phyloP scores from a whole-genome alignment of 2,329 filamentous ascomycete genomes.

The Epichloe hybrida region DNA sequence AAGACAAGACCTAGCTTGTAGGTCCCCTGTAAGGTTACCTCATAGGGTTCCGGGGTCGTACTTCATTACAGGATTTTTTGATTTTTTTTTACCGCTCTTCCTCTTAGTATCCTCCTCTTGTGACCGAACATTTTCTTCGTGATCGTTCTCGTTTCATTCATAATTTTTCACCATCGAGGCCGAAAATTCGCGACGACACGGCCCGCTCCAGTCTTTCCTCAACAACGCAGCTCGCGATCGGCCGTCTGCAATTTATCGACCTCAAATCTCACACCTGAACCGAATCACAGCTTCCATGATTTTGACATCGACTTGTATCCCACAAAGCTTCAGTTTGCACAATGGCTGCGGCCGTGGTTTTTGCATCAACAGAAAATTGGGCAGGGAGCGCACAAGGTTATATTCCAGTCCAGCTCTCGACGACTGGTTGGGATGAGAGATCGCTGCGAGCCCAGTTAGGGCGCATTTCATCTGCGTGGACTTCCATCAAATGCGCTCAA shows the following conservation, averaged over 20 bases:
- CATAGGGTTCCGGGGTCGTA: not conserved
- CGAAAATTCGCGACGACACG: not conserved
- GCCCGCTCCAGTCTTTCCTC: not conserved
- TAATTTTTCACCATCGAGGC: not conserved
- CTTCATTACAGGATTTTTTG: not conserved
- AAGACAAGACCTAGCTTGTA: not conserved
- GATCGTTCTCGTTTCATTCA: not conserved
- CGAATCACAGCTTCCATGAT: constrained; percentile 36
- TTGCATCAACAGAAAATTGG: constrained; percentile 29
- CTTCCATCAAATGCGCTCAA: not conserved
- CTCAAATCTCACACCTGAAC: not conserved
- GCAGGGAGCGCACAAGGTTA: constrained; percentile 26
- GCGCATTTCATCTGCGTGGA: constrained; percentile 21
- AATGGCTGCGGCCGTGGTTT: constrained; percentile 41
- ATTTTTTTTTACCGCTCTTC: not conserved
- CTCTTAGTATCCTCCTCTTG: not conserved
- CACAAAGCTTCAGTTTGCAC: constrained; percentile 33
- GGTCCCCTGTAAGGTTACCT: not conserved
- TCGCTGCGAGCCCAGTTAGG: constrained; percentile 21
- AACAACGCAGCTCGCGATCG: constrained; percentile 6
- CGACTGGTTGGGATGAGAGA: constrained; percentile 13
- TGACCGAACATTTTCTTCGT: not conserved
- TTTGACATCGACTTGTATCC: constrained; percentile 27
- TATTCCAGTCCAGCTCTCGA: constrained; percentile 20
- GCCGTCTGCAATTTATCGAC: not conserved